Conservation (phyloP, 768 basidiomycete genomes). For the Phanerochaete carnosa region DNA sequence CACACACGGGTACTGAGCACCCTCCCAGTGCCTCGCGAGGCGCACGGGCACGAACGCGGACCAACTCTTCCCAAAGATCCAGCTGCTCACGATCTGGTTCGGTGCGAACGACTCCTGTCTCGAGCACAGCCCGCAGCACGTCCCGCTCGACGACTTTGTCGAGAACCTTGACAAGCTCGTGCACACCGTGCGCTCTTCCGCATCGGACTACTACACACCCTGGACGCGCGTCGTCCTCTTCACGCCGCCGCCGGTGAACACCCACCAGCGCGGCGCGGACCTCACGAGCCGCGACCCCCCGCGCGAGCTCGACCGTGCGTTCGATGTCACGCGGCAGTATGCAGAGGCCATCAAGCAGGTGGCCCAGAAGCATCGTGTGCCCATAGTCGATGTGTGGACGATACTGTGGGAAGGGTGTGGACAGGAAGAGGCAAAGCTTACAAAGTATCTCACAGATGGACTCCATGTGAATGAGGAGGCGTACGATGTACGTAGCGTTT, state of each 20-base stretch:
- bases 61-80: conserved; percentile 51
- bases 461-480: conserved; percentile 77
- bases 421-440: conserved; percentile 48
- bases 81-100: conserved; percentile 84
- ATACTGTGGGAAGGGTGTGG: conserved; percentile 74
- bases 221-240: conserved; percentile 75
- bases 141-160: conserved; percentile 63
- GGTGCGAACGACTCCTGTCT: conserved; percentile 87
- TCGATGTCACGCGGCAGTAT: conserved; percentile 62
- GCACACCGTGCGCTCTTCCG: conserved; percentile 54
- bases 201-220: conserved; percentile 65
- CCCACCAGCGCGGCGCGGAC: conserved; percentile 50
- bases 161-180: conserved; percentile 65
- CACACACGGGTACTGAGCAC: neutral
- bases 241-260: conserved; percentile 82
- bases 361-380: conserved; percentile 50
- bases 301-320: conserved; percentile 52
- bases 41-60: conserved; percentile 34
- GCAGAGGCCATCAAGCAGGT: conserved; percentile 67
- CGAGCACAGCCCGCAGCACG: conserved; percentile 64
- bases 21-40: conserved; percentile 54
- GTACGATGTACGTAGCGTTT: conserved; percentile 52
- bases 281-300: conserved; percentile 50
- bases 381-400: conserved; percentile 74
- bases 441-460: conserved; percentile 64